Evolutionary conservation across 768 basidiomycete genomes (phyloP).

Genomic region (Grammothele lineata): DNA sequence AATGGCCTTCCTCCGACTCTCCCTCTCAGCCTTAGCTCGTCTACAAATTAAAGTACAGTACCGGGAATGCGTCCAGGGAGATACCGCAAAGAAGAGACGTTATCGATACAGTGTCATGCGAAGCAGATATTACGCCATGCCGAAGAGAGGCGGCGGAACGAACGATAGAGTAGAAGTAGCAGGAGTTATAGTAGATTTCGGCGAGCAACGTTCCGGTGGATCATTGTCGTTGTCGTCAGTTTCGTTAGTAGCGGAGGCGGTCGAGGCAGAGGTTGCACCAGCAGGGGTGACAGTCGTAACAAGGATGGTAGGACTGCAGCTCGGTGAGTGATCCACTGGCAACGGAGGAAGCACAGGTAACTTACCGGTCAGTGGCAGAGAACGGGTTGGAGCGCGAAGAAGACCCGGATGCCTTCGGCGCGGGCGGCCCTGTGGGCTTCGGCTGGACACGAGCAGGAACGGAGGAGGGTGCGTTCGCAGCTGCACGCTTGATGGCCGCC

Average conservation of each 20-base stretch:
- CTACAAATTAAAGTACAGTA: slow-evolving; percentile 32
- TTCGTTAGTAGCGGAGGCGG: slow-evolving; percentile 13
- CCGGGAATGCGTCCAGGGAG: slow-evolving; percentile 4
- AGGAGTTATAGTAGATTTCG: slow-evolving; percentile 29
- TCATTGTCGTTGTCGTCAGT: slow-evolving; percentile 18
- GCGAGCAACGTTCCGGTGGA: slow-evolving; percentile 21
- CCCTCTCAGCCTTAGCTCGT: slow-evolving; percentile 70
- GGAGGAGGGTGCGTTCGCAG: slow-evolving; percentile 35
- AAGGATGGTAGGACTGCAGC: slow-evolving; percentile 39
- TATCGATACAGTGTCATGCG: slow-evolving; percentile 22
- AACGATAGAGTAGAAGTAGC: slow-evolving; percentile 38
- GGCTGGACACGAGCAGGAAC: no score
- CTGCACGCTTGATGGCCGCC: slow-evolving; percentile 36
- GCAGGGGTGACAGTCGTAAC: slow-evolving; percentile 10
- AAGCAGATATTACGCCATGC: slow-evolving; percentile 51
- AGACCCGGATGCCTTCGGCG: slow-evolving; percentile 13
- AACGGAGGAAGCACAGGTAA: slow-evolving; percentile 17
- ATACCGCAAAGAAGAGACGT: no score
- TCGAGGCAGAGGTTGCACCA: slow-evolving; percentile 22
- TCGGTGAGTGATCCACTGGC: slow-evolving; percentile 54
- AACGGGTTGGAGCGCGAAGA: slow-evolving; percentile 33
- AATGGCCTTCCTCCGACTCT: slow-evolving; percentile 68
- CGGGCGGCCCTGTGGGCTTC: slow-evolving; percentile 9
- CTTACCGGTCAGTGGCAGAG: slow-evolving; percentile 63
- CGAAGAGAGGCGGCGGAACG: slow-evolving; percentile 65